These are phyloP conservation scores for Peronospora tabacina DNA, from an alignment of 352 stramenopile genomes.

Conservation along the genomic window DNA sequence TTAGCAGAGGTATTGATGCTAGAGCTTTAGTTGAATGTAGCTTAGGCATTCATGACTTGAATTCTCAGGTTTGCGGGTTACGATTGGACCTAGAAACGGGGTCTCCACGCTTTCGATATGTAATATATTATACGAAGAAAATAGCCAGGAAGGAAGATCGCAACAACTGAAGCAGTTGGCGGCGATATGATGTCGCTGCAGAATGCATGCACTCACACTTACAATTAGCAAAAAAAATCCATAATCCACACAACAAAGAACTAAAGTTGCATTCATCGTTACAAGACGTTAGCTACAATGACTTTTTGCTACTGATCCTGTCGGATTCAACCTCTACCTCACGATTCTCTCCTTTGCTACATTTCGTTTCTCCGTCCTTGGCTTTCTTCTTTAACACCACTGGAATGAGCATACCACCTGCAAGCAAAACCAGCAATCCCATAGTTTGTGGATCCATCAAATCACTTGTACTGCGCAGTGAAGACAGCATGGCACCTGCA, in stretches of 20 bases:
- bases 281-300: neutral
- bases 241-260: neutral
- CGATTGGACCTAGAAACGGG: too few species aligned
- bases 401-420: conserved; percentile 60
- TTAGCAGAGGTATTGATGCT: too few species aligned
- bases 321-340: neutral
- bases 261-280: neutral
- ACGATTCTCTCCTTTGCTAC: neutral
- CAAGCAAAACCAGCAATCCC: conserved; percentile 48
- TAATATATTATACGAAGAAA: too few species aligned
- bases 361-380: conserved; percentile 6
- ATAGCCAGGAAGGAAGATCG: too few species aligned
- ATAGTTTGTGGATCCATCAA: conserved; percentile 53
- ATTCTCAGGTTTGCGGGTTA: too few species aligned
- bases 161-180: too few species aligned
- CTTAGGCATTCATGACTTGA: too few species aligned
- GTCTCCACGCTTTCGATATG: too few species aligned
- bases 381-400: conserved; percentile 46
- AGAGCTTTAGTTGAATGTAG: too few species aligned
- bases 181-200: neutral
- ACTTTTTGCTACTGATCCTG: conserved; percentile 17
- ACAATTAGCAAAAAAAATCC: neutral
- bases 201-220: neutral
- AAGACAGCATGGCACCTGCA: conserved; percentile 66
- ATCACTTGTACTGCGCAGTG: conserved; percentile 55